Conservation (phyloP, 345 rosid species). For the Gossypium anomalum region DNA sequence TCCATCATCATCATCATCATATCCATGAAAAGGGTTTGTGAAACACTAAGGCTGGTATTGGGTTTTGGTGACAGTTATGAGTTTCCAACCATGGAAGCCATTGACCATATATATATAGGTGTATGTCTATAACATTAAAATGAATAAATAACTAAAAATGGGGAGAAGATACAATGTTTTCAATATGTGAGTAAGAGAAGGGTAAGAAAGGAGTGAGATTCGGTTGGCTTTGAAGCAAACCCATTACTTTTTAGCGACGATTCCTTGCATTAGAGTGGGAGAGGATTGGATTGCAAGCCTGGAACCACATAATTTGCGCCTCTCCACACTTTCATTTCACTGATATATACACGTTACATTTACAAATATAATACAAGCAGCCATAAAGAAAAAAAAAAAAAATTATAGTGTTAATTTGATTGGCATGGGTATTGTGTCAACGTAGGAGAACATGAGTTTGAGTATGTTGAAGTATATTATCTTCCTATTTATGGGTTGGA, state of each 20-base stretch:
- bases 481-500: too few species aligned
- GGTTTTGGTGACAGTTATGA: constrained; percentile 33
- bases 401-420: too few species aligned
- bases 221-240: constrained; percentile 74
- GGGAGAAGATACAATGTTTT: constrained; percentile 14
- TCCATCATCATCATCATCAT: constrained; percentile 17
- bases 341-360: too few species aligned
- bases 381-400: too few species aligned
- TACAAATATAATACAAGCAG: too few species aligned
- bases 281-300: constrained; percentile 65
- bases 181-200: constrained; percentile 17
- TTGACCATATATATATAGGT: neutral
- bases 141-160: too few species aligned
- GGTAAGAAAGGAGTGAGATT: constrained; percentile 50
- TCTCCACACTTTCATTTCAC: neutral
- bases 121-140: neutral
- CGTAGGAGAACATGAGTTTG: fast-evolving
- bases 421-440: too few species aligned
- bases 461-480: too few species aligned
- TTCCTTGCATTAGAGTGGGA: constrained; percentile 19
- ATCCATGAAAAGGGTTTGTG: constrained; percentile 15
- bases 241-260: constrained; percentile 44
- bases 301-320: constrained; percentile 40
- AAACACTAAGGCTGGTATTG: constrained; percentile 5
- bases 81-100: constrained; percentile 37